Evolutionary conservation across 192 early-diverging fungal species (phyloP), one percentile per base, ranked within the genome.

Genomic region (Chytriomyces sp.): DNA sequence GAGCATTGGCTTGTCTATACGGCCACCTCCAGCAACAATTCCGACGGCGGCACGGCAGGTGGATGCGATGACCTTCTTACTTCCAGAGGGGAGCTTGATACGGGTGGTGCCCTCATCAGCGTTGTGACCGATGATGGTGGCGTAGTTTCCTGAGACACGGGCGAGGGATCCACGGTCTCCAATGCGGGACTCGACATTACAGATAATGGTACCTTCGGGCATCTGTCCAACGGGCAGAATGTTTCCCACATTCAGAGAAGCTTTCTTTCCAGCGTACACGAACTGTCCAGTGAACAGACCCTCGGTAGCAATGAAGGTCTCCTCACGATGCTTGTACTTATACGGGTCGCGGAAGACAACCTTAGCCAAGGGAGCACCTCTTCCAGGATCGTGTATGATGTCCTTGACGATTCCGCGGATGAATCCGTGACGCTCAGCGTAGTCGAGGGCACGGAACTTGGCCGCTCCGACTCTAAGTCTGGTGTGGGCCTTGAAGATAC

Each of bases 241-340:
- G 89, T 99, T 99, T 78, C 97, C 97, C 70, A 98, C 86, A 75
- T 83, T 90, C 63, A 99, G 89, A 59, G 84, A 78, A 74, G 85
- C 82, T 87, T 96, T 99, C 92, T 95, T 96, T 77, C 97, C 97
- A 84, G 90, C 92, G 91, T 94, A 99, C 70, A 99, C 85, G 80
- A 99, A 99, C 88, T 98, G 96, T 58, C 97, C 97, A 54, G 97
- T 98, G 92, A 96, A 95, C 87, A 96, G 91, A 78, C 97, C 97
- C 85, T 99, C 96, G 62, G 95, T 95, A 81, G 96, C 95, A 74
- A 98, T 91, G 93, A 96, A 95, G 68, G 89, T 91, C 86, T 95
- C 91, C 74, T 90, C 92, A 74, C 84, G 81, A 65, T 89, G 89
- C 89, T 93, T 93, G 92, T 89, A 98, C 75, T 80, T 80, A 77